Evolutionary conservation across 225 moss, liverwort and hornwort species (phyloP).

Genomic region (Climacium dendroides): DNA sequence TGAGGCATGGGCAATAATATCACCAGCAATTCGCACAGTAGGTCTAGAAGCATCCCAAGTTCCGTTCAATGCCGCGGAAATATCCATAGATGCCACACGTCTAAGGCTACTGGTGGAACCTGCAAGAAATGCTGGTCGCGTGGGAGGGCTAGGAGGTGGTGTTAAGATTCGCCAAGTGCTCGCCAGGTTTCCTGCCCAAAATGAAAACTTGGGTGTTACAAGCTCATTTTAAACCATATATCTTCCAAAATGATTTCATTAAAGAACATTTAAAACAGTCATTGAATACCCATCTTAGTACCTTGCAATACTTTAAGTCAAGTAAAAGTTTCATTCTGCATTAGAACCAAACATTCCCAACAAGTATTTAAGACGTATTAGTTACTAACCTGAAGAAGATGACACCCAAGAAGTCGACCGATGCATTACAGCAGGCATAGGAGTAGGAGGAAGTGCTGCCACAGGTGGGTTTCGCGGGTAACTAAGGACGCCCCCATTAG

Average conservation of each 20-base stretch:
- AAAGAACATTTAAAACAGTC: not conserved
- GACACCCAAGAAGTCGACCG: conserved; percentile 98
- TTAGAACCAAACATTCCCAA: not conserved
- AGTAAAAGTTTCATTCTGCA: not conserved
- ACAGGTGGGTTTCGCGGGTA: conserved; percentile 67
- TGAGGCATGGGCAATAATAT: conserved; percentile 63
- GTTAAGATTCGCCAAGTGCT: conserved; percentile 83
- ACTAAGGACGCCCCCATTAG: conserved; percentile 37
- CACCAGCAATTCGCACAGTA: conserved; percentile 75
- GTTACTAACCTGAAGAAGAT: conserved; percentile 70
- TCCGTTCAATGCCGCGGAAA: conserved; percentile 52
- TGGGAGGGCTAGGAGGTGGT: conserved; percentile 95
- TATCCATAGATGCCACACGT: conserved; percentile 95
- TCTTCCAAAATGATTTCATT: not conserved
- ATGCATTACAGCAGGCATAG: conserved; percentile 64
- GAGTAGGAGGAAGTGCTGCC: conserved; percentile 75
- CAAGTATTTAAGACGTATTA: not conserved
- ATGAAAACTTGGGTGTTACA: not conserved
- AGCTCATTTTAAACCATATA: not conserved
- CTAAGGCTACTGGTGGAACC: conserved; percentile 60
- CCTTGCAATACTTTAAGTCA: not conserved
- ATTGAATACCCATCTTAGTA: not conserved
- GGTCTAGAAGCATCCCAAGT: conserved; percentile 65
- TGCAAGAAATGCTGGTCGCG: conserved; percentile 67
- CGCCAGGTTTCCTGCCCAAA: conserved; percentile 67